A percentile compares a stretch with the other conserved stretches of the same genome.
Evolutionary conservation across 139 green algal genomes (phyloP).

Genomic region (Klebsormidium nitens): DNA sequence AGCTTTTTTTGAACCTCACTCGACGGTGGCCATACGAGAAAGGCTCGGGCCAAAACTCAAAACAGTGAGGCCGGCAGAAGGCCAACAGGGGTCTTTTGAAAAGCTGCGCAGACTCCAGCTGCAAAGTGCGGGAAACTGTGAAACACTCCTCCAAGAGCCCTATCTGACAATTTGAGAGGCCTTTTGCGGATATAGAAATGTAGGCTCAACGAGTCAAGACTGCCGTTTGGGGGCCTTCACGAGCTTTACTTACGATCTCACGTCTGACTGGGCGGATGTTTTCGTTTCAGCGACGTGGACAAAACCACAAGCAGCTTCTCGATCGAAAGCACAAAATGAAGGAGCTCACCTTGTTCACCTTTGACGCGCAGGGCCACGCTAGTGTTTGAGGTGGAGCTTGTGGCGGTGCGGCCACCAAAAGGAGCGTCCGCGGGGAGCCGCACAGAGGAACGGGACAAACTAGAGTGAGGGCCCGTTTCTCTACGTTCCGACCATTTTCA

Average conservation of each 20-base stretch:
- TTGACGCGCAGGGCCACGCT: constrained; percentile 15
- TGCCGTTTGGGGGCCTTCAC: neutral
- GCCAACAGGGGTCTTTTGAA: too few species aligned
- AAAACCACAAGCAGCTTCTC: neutral
- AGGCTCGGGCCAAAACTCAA: too few species aligned
- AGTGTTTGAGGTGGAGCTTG: constrained; percentile 36
- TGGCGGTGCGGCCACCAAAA: constrained; percentile 21
- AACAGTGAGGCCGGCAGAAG: too few species aligned
- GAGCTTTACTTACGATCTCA: neutral
- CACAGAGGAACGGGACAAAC: constrained; percentile 1
- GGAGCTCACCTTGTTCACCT: neutral
- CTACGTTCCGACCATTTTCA: too few species aligned
- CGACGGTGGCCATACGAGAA: too few species aligned
- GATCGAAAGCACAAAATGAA: neutral
- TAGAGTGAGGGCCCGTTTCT: too few species aligned
- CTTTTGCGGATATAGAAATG: too few species aligned
- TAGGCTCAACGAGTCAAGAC: neutral
- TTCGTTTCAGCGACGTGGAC: neutral
- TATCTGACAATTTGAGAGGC: too few species aligned
- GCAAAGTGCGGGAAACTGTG: too few species aligned
- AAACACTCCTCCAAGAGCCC: too few species aligned
- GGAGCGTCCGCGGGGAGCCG: neutral
- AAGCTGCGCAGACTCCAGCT: too few species aligned
- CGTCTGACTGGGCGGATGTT: neutral
- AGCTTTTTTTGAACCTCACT: too few species aligned